Percentiles rank a stretch among this genome's conserved stretches.
Conservation (phyloP, 78 protist species). For the Pigoraptor vietnamica region DNA sequence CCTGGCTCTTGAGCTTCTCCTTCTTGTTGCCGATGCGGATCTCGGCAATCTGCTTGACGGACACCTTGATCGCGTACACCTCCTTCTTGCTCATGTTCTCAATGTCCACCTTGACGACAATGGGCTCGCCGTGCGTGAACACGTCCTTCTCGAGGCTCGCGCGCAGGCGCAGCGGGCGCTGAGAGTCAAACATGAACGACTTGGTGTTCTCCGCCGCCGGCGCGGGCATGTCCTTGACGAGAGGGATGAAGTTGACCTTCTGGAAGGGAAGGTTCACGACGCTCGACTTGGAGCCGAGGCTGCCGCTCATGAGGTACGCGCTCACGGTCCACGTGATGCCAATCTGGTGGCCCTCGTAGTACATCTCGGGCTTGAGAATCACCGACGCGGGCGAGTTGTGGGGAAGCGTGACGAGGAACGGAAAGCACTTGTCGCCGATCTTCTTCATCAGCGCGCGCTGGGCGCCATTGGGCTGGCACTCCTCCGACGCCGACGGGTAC, state of each 20-base stretch:
- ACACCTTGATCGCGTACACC: slow-evolving; percentile 7
- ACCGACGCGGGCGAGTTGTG: not conserved
- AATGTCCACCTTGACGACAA: not conserved
- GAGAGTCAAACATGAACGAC: not conserved
- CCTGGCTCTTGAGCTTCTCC: not conserved
- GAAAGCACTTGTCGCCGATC: not conserved
- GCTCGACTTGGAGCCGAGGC: not conserved
- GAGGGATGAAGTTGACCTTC: not conserved
- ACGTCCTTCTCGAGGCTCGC: slow-evolving; percentile 1
- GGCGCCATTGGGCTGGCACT: not conserved
- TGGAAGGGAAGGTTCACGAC: not conserved
- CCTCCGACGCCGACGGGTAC: not conserved
- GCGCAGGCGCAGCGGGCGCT: not conserved
- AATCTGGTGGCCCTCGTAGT: not conserved
- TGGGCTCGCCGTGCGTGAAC: slow-evolving; percentile 3
- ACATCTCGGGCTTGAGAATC: not conserved
- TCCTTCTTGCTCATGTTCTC: not conserved
- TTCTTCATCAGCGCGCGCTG: not conserved
- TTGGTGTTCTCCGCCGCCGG: not conserved
- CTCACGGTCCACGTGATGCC: not conserved
- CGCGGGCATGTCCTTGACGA: not conserved
- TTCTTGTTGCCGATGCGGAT: not conserved
- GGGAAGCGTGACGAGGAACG: not conserved
- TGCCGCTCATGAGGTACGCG: not conserved
- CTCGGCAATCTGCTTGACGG: slow-evolving; percentile 13